phyloP scores from a whole-genome alignment of 1,284 basidiomycete species.

The Trichosporon sp. region DNA sequence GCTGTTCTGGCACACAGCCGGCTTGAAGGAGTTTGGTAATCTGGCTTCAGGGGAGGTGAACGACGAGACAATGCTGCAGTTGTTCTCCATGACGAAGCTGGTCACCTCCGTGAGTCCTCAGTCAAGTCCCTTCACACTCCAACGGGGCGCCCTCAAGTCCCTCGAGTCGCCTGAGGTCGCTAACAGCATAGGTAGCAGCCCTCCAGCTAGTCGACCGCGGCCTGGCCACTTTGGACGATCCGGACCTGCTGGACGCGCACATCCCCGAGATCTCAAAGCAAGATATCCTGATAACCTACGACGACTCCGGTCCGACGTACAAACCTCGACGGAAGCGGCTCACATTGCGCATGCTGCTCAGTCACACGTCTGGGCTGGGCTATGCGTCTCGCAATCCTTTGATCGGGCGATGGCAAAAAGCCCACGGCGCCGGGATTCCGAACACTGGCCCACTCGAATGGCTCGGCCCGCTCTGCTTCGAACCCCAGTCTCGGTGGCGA shows the following conservation, averaged over 20 bases:
- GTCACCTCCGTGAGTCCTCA: slow-evolving; percentile 27
- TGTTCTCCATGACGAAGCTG: slow-evolving; percentile 38
- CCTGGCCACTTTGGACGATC: slow-evolving; percentile 27
- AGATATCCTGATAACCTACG: slow-evolving; percentile 29
- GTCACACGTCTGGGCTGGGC: slow-evolving; percentile 25
- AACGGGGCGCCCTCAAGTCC: too few relatives aligned
- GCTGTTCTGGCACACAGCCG: slow-evolving; percentile 13
- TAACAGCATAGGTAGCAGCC: slow-evolving; percentile 26
- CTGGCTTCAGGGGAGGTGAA: slow-evolving; percentile 8
- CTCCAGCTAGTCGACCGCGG: slow-evolving; percentile 36
- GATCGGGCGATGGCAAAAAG: slow-evolving; percentile 6
- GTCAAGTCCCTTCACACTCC: too few relatives aligned
- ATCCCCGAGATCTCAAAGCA: slow-evolving; percentile 33
- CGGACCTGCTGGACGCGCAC: slow-evolving; percentile 23
- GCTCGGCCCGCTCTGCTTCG: slow-evolving; percentile 20
- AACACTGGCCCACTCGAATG: not conserved
- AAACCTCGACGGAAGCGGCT: slow-evolving; percentile 25
- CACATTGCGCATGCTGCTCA: slow-evolving; percentile 36
- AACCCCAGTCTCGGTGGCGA: slow-evolving; percentile 19
- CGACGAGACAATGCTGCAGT: slow-evolving; percentile 20
- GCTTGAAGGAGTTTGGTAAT: slow-evolving; percentile 13
- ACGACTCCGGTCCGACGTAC: slow-evolving; percentile 24
- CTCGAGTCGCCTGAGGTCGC: too few relatives aligned
- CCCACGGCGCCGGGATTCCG: not conserved
- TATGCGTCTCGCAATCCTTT: slow-evolving; percentile 4